These are phyloP conservation scores for Vitis hybrid DNA, from an alignment of 177 flowering plant species.

Conservation along the genomic window DNA sequence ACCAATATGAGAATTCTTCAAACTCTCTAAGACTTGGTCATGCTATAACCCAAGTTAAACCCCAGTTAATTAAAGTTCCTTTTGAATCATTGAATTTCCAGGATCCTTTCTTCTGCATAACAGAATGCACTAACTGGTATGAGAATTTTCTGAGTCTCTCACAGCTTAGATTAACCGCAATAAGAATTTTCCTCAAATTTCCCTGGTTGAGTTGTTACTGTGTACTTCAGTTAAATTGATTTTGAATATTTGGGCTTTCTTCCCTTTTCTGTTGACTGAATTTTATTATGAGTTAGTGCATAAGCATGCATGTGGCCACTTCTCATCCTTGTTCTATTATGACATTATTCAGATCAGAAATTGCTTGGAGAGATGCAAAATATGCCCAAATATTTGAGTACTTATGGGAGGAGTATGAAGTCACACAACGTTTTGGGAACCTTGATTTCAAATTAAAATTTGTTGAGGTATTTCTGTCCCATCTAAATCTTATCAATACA, in stretches of 20 bases:
- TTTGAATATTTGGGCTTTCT: neutral
- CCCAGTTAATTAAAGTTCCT: no score
- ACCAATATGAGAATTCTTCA: no score
- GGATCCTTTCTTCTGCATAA: no score
- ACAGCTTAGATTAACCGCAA: no score
- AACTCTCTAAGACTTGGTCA: no score
- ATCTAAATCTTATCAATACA: neutral
- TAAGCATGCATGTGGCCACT: neutral
- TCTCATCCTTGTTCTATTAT: neutral
- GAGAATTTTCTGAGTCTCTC: no score
- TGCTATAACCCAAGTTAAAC: no score
- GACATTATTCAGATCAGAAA: constrained; percentile 63
- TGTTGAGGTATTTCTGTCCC: constrained; percentile 59
- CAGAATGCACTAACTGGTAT: no score
- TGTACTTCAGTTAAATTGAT: neutral
- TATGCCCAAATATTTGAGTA: constrained; percentile 84
- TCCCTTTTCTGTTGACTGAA: neutral
- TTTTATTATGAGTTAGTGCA: neutral
- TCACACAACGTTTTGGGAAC: constrained; percentile 82
- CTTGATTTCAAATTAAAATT: constrained; percentile 81
- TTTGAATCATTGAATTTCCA: no score
- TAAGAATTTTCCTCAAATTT: neutral
- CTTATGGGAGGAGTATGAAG: constrained; percentile 87
- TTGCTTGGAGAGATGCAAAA: constrained; percentile 93
- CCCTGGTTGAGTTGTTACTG: neutral